Evolutionary conservation across 331 rosid species (phyloP).

Genomic region (Phaseolus coccineus): DNA sequence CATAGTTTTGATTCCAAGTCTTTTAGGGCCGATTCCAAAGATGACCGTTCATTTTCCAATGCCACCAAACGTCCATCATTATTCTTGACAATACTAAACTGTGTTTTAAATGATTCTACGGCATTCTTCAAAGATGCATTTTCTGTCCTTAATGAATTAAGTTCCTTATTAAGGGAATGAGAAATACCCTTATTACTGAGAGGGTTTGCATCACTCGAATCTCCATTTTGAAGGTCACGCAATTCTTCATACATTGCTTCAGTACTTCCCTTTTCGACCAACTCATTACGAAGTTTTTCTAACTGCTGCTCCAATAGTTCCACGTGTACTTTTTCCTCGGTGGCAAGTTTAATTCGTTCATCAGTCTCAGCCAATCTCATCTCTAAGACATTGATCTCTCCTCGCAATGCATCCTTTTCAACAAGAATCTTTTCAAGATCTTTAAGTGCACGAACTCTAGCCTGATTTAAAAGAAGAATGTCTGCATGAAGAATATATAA

Average conservation of each 20-base stretch:
- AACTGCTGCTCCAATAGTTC: constrained; percentile 73
- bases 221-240: constrained; percentile 42
- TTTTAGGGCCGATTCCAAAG: constrained; percentile 70
- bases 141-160: constrained; percentile 76
- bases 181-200: constrained; percentile 42
- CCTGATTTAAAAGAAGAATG: constrained; percentile 81
- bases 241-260: constrained; percentile 53
- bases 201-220: constrained; percentile 42
- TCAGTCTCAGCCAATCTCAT: constrained; percentile 84
- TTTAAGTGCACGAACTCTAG: constrained; percentile 76
- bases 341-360: constrained; percentile 65
- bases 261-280: constrained; percentile 51
- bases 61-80: constrained; percentile 65
- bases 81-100: constrained; percentile 58
- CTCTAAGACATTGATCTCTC: constrained; percentile 73
- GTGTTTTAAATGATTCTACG: constrained; percentile 62
- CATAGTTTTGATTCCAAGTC: constrained; percentile 72
- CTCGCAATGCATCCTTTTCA: constrained; percentile 83
- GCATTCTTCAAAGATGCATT: constrained; percentile 67
- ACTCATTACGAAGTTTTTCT: constrained; percentile 61
- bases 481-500: constrained; percentile 56
- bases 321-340: constrained; percentile 75
- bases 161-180: constrained; percentile 57
- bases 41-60: constrained; percentile 76
- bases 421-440: constrained; percentile 76